Conservation (phyloP, 179 eudicot genomes). For the Pouteria campechiana region DNA sequence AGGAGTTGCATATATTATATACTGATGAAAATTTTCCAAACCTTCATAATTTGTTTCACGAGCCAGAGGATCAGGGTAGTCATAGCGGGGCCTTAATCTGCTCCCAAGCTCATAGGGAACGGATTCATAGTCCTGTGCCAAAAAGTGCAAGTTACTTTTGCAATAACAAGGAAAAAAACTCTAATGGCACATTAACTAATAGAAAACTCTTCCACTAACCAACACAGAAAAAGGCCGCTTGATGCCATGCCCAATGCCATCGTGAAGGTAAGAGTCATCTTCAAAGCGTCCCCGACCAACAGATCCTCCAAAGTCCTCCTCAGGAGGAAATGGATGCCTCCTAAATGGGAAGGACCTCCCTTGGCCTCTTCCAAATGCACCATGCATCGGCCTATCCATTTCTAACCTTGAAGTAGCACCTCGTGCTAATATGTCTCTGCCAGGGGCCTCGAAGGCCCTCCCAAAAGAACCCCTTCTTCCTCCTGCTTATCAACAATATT, state of each 20-base stretch:
- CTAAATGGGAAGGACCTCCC: conserved; percentile 35
- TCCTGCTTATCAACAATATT: conserved; percentile 6
- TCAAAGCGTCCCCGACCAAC: conserved; percentile 42
- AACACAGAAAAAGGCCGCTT: conserved; percentile 60
- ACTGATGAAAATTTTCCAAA: conserved; percentile 13
- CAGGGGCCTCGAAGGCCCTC: conserved; percentile 26
- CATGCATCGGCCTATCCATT: conserved; percentile 41
- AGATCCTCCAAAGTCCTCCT: conserved; percentile 39
- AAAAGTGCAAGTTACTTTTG: not conserved
- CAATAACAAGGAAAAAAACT: not conserved
- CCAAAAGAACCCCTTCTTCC: conserved; percentile 57
- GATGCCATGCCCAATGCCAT: conserved; percentile 38
- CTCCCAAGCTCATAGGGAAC: conserved; percentile 56
- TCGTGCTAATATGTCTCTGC: too few relatives aligned
- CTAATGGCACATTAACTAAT: not conserved
- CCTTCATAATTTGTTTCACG: conserved; percentile 49
- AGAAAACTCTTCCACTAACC: conserved; percentile 23
- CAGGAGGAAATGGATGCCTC: conserved; percentile 41
- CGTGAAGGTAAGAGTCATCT: conserved; percentile 54
- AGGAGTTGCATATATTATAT: too few relatives aligned
- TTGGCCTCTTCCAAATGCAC: conserved; percentile 27
- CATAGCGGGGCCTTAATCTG: conserved; percentile 58
- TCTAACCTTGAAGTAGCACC: conserved; percentile 24
- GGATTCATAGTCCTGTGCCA: conserved; percentile 45
- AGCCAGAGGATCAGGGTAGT: conserved; percentile 35